These are phyloP conservation scores for Mesembryanthemum crystallinum DNA, from an alignment of 148 eudicot species.

Conservation along the genomic window DNA sequence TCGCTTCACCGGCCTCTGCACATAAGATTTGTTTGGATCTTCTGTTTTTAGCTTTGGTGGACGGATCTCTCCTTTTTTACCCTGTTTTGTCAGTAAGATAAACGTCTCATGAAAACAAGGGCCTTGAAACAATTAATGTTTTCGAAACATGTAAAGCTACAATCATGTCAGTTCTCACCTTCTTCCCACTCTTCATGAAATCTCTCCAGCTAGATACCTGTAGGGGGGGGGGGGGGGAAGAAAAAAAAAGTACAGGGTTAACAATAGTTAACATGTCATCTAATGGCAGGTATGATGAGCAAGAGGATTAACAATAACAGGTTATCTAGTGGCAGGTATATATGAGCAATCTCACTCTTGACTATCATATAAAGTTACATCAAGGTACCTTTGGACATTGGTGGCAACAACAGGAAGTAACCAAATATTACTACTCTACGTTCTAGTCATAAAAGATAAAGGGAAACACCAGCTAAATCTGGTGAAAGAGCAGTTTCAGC, in stretches of 20 bases:
- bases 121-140: background rate
- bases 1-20: conserved; percentile 93
- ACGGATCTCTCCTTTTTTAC: conserved; percentile 86
- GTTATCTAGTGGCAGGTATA: background rate
- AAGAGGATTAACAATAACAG: no score
- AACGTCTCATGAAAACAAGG: background rate
- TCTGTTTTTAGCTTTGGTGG: conserved; percentile 99
- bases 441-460: background rate
- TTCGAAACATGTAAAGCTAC: background rate
- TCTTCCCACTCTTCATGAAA: conserved; percentile 88
- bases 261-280: background rate
- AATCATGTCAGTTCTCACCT: conserved; percentile 41
- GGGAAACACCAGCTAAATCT: background rate
- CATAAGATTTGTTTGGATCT: conserved; percentile 96
- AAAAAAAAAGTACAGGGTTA: background rate
- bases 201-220: conserved; percentile 99
- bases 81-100: conserved; percentile 36
- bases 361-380: background rate
- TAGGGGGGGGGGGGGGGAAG: no score
- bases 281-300: background rate
- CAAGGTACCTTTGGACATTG: background rate
- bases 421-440: background rate
- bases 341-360: background rate
- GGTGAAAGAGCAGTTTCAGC: background rate
- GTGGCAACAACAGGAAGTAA: background rate